A percentile compares a stretch with the other conserved stretches of the same genome.
Conservation (phyloP, 768 basidiomycete species). For the Boletus rubropictus region DNA sequence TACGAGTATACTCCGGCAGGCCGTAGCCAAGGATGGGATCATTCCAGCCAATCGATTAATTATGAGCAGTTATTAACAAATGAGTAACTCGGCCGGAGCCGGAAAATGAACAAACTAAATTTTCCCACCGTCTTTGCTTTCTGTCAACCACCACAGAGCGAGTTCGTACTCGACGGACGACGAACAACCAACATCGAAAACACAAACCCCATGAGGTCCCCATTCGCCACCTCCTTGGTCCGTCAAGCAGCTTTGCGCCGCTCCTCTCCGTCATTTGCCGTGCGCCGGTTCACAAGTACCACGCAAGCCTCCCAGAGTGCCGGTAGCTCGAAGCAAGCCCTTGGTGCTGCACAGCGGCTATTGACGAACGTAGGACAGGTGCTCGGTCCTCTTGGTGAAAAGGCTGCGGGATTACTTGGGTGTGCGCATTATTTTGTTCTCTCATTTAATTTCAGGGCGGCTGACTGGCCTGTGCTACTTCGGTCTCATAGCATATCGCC, state of each 20-base stretch:
- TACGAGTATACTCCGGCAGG: no score
- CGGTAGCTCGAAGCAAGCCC: slow-evolving; percentile 52
- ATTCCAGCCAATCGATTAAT: no score
- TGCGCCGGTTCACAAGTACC: slow-evolving; percentile 40
- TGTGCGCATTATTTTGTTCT: slow-evolving; percentile 31
- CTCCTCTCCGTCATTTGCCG: slow-evolving; percentile 10
- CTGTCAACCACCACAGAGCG: background rate
- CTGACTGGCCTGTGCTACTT: slow-evolving; percentile 3
- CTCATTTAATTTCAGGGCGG: background rate
- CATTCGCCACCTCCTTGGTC: slow-evolving; percentile 23
- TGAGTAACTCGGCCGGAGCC: slow-evolving; percentile 7
- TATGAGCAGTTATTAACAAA: no score
- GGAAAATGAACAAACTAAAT: background rate
- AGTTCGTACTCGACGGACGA: slow-evolving; percentile 4
- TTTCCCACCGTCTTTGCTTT: background rate
- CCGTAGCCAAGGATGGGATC: no score
- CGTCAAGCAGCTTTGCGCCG: slow-evolving; percentile 19
- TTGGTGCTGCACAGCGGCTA: slow-evolving; percentile 53
- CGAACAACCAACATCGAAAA: slow-evolving; percentile 1
- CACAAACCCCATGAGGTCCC: slow-evolving; percentile 20
- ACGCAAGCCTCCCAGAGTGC: slow-evolving; percentile 35
- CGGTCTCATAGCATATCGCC: slow-evolving; percentile 54
- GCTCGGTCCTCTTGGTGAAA: slow-evolving; percentile 47
- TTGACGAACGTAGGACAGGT: slow-evolving; percentile 46
- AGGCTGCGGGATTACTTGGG: slow-evolving; percentile 52